These are phyloP conservation scores for Hygrophorus pudorinus DNA, from an alignment of 768 basidiomycete genomes.

Conservation along the genomic window DNA sequence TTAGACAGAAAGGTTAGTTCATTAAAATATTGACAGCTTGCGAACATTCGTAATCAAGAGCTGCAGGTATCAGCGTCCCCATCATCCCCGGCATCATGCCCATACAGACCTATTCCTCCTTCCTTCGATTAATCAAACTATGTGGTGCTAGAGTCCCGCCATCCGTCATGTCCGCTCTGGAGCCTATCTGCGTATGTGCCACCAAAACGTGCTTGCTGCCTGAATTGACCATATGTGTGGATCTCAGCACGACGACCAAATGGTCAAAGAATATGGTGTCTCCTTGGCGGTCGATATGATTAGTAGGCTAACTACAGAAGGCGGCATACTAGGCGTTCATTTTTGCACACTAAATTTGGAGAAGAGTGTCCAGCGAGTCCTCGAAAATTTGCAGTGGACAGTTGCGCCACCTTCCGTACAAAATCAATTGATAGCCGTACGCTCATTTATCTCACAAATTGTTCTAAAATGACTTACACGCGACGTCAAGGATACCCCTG, in stretches of 20 bases:
- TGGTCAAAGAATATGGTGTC: conserved; percentile 93
- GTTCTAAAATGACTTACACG: conserved; percentile 4
- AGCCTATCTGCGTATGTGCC: conserved; percentile 60
- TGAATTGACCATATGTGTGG: conserved; percentile 2
- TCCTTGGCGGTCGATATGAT: conserved; percentile 78
- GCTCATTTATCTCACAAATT: conserved; percentile 2
- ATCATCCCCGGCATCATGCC: conserved; percentile 97
- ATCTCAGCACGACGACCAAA: conserved; percentile 78
- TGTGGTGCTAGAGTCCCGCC: conserved; percentile 74
- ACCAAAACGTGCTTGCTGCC: neutral
- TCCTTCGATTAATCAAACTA: conserved; percentile 82
- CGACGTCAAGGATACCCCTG: conserved; percentile 28
- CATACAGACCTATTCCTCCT: conserved; percentile 92
- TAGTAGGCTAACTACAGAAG: conserved; percentile 40
- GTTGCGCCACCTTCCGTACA: conserved; percentile 29
- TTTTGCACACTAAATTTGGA: conserved; percentile 97
- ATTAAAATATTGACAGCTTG: neutral
- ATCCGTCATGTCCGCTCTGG: conserved; percentile 52
- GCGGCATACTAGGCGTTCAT: conserved; percentile 68
- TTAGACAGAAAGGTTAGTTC: conserved; percentile 59
- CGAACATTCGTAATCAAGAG: neutral
- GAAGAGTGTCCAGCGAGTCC: conserved; percentile 80
- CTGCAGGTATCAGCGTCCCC: conserved; percentile 77
- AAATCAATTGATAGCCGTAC: conserved; percentile 64
- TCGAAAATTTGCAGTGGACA: conserved; percentile 72